A percentile compares a stretch with the other conserved stretches of the same genome.
Evolutionary conservation across 2,329 filamentous ascomycete species (phyloP).

Genomic region (Colletotrichum incanum): DNA sequence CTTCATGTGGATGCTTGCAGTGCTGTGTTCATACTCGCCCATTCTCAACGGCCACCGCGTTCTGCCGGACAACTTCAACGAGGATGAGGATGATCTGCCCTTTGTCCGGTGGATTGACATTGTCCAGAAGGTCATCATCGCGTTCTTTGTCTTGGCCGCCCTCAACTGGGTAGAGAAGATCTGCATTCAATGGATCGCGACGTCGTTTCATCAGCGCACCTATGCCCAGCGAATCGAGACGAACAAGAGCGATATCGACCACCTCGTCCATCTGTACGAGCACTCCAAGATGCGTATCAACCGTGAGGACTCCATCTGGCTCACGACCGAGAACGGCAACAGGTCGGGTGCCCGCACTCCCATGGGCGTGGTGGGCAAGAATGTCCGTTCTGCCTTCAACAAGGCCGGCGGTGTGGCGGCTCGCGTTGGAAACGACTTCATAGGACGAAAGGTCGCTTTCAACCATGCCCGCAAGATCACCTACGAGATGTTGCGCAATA

Average conservation of each 20-base stretch:
- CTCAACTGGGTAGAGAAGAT: constrained; percentile 94
- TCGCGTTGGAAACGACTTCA: constrained; percentile 91
- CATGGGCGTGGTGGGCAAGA: constrained; percentile 79
- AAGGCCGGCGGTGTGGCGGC: constrained; percentile 90
- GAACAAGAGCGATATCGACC: constrained; percentile 89
- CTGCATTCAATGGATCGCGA: constrained; percentile 93
- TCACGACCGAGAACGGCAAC: constrained; percentile 52
- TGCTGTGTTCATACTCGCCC: constrained; percentile 88
- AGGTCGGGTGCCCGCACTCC: constrained; percentile 81
- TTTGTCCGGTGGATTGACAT: constrained; percentile 78
- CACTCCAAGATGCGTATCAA: constrained; percentile 84
- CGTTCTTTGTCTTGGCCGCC: constrained; percentile 83
- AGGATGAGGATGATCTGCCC: constrained; percentile 65
- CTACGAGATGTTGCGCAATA: constrained; percentile 80
- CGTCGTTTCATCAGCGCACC: constrained; percentile 91
- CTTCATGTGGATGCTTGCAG: constrained; percentile 93
- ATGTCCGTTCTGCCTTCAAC: constrained; percentile 81
- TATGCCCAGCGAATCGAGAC: constrained; percentile 92
- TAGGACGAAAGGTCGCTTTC: constrained; percentile 80
- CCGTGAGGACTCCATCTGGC: constrained; percentile 66
- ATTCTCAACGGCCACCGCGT: constrained; percentile 77
- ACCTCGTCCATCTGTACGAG: constrained; percentile 71
- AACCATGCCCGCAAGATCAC: constrained; percentile 90
- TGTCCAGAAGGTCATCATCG: constrained; percentile 88
- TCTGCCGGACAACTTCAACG: constrained; percentile 45